Evolutionary conservation across 1,284 basidiomycete genomes (phyloP).

Genomic region (Microbotryum silenes-acaulis): DNA sequence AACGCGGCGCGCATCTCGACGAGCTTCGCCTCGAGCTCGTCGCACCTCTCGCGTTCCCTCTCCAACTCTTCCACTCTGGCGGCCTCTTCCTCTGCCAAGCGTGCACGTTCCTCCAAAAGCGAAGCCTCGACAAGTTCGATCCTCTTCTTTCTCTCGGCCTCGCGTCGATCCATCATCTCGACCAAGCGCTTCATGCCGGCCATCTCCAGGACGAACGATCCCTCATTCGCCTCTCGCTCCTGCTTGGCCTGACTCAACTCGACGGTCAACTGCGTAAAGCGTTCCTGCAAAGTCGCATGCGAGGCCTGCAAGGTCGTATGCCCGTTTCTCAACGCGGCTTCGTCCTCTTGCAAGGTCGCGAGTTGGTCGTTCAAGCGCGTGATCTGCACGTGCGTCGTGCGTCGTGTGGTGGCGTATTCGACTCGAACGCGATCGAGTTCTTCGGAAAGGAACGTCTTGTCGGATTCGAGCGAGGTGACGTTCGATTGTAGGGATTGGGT

Average conservation of each 20-base stretch:
- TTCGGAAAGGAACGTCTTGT: conserved; percentile 46
- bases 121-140: conserved; percentile 69
- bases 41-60: conserved; percentile 43
- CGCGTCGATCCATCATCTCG: conserved; percentile 70
- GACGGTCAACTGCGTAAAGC: conserved; percentile 60
- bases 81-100: conserved; percentile 57
- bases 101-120: conserved; percentile 62
- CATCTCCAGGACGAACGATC: conserved; percentile 65
- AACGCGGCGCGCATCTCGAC: conserved; percentile 42
- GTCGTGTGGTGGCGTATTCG: conserved; percentile 24
- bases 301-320: conserved; percentile 60
- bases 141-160: conserved; percentile 65
- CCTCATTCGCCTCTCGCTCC: conserved; percentile 68
- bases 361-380: conserved; percentile 62
- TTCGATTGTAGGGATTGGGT: conserved; percentile 25
- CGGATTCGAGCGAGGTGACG: conserved; percentile 37
- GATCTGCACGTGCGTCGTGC: conserved; percentile 54
- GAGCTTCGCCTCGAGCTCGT: conserved; percentile 43
- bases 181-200: conserved; percentile 62
- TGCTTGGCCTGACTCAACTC: conserved; percentile 62
- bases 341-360: conserved; percentile 56
- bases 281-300: conserved; percentile 57
- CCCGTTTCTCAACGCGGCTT: conserved; percentile 38
- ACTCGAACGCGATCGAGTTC: conserved; percentile 24
- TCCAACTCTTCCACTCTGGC: conserved; percentile 57